phyloP scores from a whole-genome alignment of 306 rosid species.

The Begonia masoniana region DNA sequence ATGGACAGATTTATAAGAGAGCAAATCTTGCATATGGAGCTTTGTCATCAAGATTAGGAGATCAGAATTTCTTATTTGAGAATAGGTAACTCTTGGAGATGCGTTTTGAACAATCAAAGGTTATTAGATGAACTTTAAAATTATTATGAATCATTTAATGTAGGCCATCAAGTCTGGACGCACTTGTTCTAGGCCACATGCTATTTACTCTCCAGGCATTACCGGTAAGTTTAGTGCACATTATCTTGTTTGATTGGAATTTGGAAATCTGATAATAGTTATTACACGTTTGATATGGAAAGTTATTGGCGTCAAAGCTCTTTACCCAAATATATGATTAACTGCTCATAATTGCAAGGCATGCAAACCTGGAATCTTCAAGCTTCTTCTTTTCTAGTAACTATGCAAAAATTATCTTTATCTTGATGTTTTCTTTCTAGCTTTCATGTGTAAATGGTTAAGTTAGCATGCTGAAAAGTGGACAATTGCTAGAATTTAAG shows the following conservation, averaged over 20 bases:
- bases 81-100: constrained; percentile 45
- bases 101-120: neutral
- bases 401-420: no score
- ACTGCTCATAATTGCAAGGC: neutral
- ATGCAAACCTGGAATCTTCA: neutral
- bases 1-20: constrained; percentile 57
- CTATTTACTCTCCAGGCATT: constrained; percentile 62
- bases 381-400: no score
- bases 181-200: constrained; percentile 73
- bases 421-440: neutral
- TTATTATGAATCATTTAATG: neutral
- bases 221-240: constrained; percentile 50
- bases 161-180: constrained; percentile 95
- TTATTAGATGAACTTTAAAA: neutral
- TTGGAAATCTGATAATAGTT: neutral
- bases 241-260: neutral
- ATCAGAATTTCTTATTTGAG: constrained; percentile 49
- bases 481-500: no score
- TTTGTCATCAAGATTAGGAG: constrained; percentile 61
- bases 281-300: neutral
- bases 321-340: neutral
- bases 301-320: neutral
- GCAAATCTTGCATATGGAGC: constrained; percentile 63
- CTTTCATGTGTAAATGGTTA: no score
- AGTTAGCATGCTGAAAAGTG: no score